A percentile compares a stretch with the other conserved stretches of the same genome.
Conservation (phyloP, 768 basidiomycete genomes). For the Mycena pura region DNA sequence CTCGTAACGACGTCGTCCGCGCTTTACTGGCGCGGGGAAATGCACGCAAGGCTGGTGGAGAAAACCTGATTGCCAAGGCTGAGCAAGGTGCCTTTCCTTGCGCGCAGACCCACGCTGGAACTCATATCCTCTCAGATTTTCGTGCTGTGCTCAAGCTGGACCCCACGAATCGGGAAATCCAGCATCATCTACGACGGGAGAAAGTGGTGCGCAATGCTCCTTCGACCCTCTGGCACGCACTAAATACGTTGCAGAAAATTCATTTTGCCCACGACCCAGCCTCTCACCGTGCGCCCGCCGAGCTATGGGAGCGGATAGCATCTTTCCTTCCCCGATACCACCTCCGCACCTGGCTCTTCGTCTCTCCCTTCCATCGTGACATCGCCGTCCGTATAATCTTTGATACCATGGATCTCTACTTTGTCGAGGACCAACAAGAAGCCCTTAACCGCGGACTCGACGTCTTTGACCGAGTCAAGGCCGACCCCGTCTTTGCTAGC, state of each 20-base stretch:
- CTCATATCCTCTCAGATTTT: slow-evolving; percentile 53
- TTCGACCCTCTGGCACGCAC: not conserved
- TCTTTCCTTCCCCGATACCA: slow-evolving; percentile 66
- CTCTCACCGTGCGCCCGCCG: slow-evolving; percentile 64
- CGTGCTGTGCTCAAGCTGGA: slow-evolving; percentile 65
- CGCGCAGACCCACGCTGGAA: not conserved
- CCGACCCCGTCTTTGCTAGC: slow-evolving; percentile 64
- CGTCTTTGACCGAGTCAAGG: slow-evolving; percentile 71
- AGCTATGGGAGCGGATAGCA: slow-evolving; percentile 75
- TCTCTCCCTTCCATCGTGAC: slow-evolving; percentile 68
- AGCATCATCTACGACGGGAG: slow-evolving; percentile 54
- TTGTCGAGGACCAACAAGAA: slow-evolving; percentile 63
- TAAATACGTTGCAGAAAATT: slow-evolving; percentile 44
- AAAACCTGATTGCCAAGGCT: slow-evolving; percentile 61
- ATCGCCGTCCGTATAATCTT: slow-evolving; percentile 72
- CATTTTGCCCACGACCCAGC: slow-evolving; percentile 62
- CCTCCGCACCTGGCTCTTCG: slow-evolving; percentile 72
- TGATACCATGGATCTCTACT: slow-evolving; percentile 71
- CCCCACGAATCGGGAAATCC: slow-evolving; percentile 62
- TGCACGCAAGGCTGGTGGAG: slow-evolving; percentile 62
- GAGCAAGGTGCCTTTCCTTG: slow-evolving; percentile 55
- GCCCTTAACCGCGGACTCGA: slow-evolving; percentile 67
- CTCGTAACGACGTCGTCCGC: slow-evolving; percentile 54
- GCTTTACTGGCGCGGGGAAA: slow-evolving; percentile 66
- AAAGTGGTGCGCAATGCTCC: slow-evolving; percentile 47